Evolutionary conservation across 2,329 filamentous ascomycete species (phyloP).

Genomic region (Alternaria sp.): DNA sequence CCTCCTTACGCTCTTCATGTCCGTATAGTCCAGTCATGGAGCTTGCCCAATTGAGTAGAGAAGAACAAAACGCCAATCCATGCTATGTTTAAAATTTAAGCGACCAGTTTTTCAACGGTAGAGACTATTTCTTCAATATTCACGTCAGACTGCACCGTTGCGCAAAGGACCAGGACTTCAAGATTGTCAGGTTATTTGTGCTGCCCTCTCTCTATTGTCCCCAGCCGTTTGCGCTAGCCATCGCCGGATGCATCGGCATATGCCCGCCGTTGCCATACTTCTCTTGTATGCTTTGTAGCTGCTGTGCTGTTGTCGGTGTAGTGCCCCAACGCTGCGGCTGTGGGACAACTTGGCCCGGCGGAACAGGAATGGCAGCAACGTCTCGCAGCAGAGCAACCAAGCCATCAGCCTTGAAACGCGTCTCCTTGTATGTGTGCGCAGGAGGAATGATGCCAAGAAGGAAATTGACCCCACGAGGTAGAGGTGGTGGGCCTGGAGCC

Average conservation of each 20-base stretch:
- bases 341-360: constrained; percentile 18
- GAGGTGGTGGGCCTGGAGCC: constrained; percentile 63
- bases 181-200: neutral
- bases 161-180: neutral
- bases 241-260: constrained; percentile 14
- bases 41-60: constrained; percentile 3
- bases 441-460: constrained; percentile 76
- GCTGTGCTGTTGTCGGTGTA: constrained; percentile 39
- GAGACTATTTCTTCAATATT: neutral
- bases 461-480: constrained; percentile 70
- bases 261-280: constrained; percentile 37
- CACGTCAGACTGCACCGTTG: neutral
- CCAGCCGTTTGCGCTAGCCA: constrained; percentile 18
- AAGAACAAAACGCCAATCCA: constrained; percentile 15
- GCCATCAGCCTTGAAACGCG: constrained; percentile 72
- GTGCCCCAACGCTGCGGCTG: constrained; percentile 39
- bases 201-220: constrained; percentile 8
- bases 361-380: constrained; percentile 31
- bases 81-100: neutral
- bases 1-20: neutral
- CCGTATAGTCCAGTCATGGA: neutral
- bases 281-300: constrained; percentile 44
- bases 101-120: neutral
- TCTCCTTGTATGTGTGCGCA: constrained; percentile 74
- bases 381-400: constrained; percentile 77